Conservation (phyloP, 2,329 filamentous ascomycete genomes). For the Hirsutella thompsonii region DNA sequence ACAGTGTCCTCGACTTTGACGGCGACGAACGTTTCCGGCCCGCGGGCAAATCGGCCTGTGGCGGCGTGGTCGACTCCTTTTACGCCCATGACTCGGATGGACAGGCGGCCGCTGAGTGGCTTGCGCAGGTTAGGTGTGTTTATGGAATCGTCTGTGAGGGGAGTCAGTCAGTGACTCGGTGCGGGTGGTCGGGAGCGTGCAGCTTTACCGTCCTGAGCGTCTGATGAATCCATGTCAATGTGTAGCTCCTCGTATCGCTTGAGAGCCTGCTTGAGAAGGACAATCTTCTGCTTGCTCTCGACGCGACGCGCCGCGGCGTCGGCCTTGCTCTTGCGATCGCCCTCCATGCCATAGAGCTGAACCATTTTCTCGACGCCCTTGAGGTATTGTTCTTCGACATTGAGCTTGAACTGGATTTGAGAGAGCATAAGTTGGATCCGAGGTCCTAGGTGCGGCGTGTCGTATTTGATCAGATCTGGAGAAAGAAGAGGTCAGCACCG, state of each 20-base stretch:
- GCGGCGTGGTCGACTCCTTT: slow-evolving; percentile 91
- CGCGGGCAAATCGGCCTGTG: slow-evolving; percentile 70
- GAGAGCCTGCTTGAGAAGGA: slow-evolving; percentile 86
- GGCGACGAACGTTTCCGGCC: slow-evolving; percentile 88
- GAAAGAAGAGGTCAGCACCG: neutral
- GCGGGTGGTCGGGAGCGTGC: slow-evolving; percentile 7
- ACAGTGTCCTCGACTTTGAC: slow-evolving; percentile 95
- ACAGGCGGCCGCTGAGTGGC: slow-evolving; percentile 83
- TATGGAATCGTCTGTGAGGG: slow-evolving; percentile 71
- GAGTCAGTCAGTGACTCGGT: slow-evolving; percentile 7
- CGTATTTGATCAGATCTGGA: slow-evolving; percentile 93
- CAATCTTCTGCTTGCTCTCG: slow-evolving; percentile 96
- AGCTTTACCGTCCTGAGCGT: slow-evolving; percentile 62
- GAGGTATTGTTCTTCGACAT: slow-evolving; percentile 97
- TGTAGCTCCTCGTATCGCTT: slow-evolving; percentile 97
- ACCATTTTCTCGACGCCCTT: slow-evolving; percentile 99
- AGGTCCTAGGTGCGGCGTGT: slow-evolving; percentile 86
- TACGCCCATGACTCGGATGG: slow-evolving; percentile 75
- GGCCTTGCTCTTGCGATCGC: slow-evolving; percentile 86
- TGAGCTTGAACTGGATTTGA: slow-evolving; percentile 96
- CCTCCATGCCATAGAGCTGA: slow-evolving; percentile 91
- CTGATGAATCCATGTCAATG: slow-evolving; percentile 74
- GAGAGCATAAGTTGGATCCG: slow-evolving; percentile 99
- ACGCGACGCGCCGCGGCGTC: slow-evolving; percentile 83
- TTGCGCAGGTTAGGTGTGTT: slow-evolving; percentile 92